Conservation (phyloP, 495 filamentous ascomycete genomes). For the Podospora didyma region DNA sequence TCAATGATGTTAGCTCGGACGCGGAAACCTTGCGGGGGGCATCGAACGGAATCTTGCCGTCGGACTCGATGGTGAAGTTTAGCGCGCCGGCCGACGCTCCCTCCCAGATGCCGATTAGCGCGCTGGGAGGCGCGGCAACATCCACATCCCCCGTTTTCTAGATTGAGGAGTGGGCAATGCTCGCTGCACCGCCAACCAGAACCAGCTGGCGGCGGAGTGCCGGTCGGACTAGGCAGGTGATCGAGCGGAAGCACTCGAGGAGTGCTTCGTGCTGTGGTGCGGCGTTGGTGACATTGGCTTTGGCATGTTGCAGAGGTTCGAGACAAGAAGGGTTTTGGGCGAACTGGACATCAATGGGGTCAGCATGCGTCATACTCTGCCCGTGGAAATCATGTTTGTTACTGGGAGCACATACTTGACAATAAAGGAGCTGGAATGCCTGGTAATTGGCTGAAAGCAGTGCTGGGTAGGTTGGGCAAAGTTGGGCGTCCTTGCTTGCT, state of each 20-base stretch:
- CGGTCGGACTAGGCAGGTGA: not conserved
- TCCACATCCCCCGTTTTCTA: slow-evolving; percentile 9
- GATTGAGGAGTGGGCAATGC: not conserved
- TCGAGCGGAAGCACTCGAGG: not conserved
- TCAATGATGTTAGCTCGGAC: slow-evolving; percentile 14
- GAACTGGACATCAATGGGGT: not conserved
- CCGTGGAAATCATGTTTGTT: too few species aligned
- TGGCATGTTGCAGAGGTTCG: not conserved
- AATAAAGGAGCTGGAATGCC: too few species aligned
- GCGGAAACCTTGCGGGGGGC: slow-evolving; percentile 17
- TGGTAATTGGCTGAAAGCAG: too few species aligned
- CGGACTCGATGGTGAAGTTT: slow-evolving; percentile 10
- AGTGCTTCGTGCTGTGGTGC: not conserved
- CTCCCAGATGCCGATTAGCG: slow-evolving; percentile 12
- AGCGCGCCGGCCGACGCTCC: slow-evolving; percentile 9
- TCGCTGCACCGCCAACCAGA: not conserved
- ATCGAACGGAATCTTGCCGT: slow-evolving; percentile 18
- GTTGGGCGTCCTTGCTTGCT: too few species aligned
- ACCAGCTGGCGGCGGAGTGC: not conserved
- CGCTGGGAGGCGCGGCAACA: slow-evolving; percentile 11
- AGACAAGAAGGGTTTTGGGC: not conserved
- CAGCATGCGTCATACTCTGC: not conserved
- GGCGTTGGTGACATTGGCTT: not conserved
- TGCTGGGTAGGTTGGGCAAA: too few species aligned
- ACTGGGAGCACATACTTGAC: not conserved